Evolutionary conservation across 768 basidiomycete genomes (phyloP), one percentile per base, ranked within the genome.

Genomic region (Trametes villosa): DNA sequence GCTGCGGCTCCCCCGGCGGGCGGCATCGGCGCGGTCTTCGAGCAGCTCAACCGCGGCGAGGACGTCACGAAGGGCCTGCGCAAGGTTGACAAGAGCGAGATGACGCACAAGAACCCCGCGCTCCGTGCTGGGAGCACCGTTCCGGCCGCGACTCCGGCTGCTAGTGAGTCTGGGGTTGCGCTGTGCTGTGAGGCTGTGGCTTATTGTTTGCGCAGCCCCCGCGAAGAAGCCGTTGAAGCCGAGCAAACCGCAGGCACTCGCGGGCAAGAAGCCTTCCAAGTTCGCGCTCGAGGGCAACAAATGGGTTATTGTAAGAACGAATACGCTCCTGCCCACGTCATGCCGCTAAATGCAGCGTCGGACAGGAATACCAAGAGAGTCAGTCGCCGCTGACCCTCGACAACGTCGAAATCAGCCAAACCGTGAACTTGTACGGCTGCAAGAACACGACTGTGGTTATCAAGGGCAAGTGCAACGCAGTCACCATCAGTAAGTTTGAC

Each of bases 61-160:
- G 87, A 89, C 4, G 88, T 99, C 33, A 98, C 96, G 7, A 92
- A 91, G 70, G 88, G 91, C 12, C 74, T 99, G 67, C 87, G 90
- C 66, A 98, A 97, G 73, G 97, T 99, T 29, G 92, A 95, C 71
- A 90, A 87, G 79, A 95, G 92, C 64, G 90, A 98, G 74, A 96
- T 96, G 95, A 98, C 95, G 3, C 97, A 99, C 80, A 98, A 99
- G 82, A 98, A 99, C 69, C 96, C 97, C 0, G 83, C 86, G 11
- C 76, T 99, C 36, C 79, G 97, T 30, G 84, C 79, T 17, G 64
- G 77, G 15, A 74, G 77, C 33, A 74, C 76, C 24, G 92, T 79
- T 67, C 86, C 80, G 70, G 80, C 72, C 67, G 74, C 57, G 18
- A 49, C 59, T 9, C 30, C 44, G 12, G 20, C 70, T 4, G 30